Evolutionary conservation across 73 alveolate species (phyloP).

Genomic region (Breviolum minutum): DNA sequence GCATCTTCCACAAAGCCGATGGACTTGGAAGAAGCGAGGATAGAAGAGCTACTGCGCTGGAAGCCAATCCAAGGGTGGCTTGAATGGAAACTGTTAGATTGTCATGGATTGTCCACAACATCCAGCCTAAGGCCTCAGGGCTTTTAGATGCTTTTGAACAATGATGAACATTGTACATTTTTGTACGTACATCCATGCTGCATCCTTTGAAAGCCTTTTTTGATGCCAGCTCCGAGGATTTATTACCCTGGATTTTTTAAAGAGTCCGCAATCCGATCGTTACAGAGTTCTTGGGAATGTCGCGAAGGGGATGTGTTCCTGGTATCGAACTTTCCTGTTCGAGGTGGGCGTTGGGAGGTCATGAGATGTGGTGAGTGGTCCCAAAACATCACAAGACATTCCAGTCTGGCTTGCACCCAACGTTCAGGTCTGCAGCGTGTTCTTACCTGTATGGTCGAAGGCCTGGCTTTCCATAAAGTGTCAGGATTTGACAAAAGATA

Average conservation of each 20-base stretch:
- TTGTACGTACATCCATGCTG: too few relatives aligned
- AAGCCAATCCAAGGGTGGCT: constrained; percentile 80
- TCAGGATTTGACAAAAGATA: too few relatives aligned
- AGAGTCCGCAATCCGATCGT: constrained; percentile 80
- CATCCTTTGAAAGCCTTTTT: too few relatives aligned
- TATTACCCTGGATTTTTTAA: constrained; percentile 60
- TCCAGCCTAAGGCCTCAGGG: too few relatives aligned
- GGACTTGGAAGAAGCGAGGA: background rate
- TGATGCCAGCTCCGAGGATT: constrained; percentile 37
- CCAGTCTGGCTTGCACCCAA: background rate
- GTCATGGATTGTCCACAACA: too few relatives aligned
- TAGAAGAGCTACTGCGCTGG: constrained; percentile 67
- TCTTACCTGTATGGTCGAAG: constrained; percentile 84
- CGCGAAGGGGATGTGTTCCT: constrained; percentile 90
- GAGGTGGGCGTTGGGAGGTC: constrained; percentile 7
- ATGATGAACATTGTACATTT: too few relatives aligned
- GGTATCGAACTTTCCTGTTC: constrained; percentile 87
- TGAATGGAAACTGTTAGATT: background rate
- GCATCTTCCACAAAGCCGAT: background rate
- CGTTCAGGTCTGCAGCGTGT: constrained; percentile 75
- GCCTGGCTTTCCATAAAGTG: background rate
- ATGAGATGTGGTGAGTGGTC: background rate
- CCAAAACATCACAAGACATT: background rate
- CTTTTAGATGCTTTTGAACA: too few relatives aligned
- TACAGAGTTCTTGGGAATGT: constrained; percentile 69